phyloP scores from a whole-genome alignment of 2,329 filamentous ascomycete species.

The Pestalotiopsis sp. region DNA sequence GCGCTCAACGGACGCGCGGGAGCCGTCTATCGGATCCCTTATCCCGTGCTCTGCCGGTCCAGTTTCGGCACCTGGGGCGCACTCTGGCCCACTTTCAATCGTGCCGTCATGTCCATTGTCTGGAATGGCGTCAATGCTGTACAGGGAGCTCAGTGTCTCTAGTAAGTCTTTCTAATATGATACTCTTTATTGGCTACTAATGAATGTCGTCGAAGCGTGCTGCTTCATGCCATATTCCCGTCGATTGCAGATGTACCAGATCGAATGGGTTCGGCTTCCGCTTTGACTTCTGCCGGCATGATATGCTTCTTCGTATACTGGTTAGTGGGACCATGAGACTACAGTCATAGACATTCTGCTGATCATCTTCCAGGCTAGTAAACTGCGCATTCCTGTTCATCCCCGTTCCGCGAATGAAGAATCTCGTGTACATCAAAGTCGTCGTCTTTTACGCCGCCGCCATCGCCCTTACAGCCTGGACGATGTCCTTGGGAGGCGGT shows the following conservation, averaged over 20 bases:
- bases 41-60: slow-evolving; percentile 42
- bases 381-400: not conserved
- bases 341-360: not conserved
- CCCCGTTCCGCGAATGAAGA: slow-evolving; percentile 13
- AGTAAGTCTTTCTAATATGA: slow-evolving; percentile 5
- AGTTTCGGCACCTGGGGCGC: slow-evolving; percentile 47
- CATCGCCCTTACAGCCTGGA: slow-evolving; percentile 28
- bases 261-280: slow-evolving; percentile 40
- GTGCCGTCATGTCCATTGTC: slow-evolving; percentile 47
- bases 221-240: slow-evolving; percentile 36
- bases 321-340: not conserved
- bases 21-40: slow-evolving; percentile 45
- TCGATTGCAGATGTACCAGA: slow-evolving; percentile 40
- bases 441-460: slow-evolving; percentile 23
- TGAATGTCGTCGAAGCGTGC: not conserved
- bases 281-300: slow-evolving; percentile 42
- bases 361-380: not conserved
- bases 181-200: slow-evolving; percentile 36
- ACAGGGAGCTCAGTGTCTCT: slow-evolving; percentile 35
- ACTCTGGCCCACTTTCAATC: slow-evolving; percentile 45
- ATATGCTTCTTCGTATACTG: slow-evolving; percentile 28
- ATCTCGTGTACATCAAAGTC: slow-evolving; percentile 27
- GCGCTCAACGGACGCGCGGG: slow-evolving; percentile 44
- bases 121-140: slow-evolving; percentile 46
- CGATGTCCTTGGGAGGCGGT: slow-evolving; percentile 34